These are phyloP conservation scores for Moniliophthora roreri DNA, from an alignment of 1,284 basidiomycete species.

Conservation along the genomic window DNA sequence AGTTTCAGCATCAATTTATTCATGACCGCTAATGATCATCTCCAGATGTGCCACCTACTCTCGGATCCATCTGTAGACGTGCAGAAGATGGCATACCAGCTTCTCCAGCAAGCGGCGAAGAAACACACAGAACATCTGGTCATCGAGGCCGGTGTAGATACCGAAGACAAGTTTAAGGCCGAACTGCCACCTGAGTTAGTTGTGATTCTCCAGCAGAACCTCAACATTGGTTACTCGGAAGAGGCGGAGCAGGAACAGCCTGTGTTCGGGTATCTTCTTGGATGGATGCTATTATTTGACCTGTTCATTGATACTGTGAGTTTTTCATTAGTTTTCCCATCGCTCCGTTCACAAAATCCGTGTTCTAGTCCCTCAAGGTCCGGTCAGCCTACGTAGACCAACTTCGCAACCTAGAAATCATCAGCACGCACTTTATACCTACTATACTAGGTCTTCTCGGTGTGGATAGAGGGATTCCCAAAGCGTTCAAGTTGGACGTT, in stretches of 20 bases:
- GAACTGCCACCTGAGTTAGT: constrained; percentile 71
- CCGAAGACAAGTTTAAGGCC: constrained; percentile 46
- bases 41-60: constrained; percentile 75
- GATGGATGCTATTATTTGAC: constrained; percentile 90
- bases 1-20: background rate
- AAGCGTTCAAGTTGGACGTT: constrained; percentile 72
- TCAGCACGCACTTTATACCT: constrained; percentile 73
- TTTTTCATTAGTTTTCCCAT: constrained; percentile 9
- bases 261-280: constrained; percentile 70
- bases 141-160: constrained; percentile 81
- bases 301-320: constrained; percentile 85
- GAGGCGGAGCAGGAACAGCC: constrained; percentile 40
- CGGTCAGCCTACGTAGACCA: constrained; percentile 84
- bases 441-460: constrained; percentile 71
- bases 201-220: constrained; percentile 52
- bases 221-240: constrained; percentile 38
- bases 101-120: constrained; percentile 63
- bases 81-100: constrained; percentile 69
- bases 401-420: constrained; percentile 68
- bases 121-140: constrained; percentile 79
- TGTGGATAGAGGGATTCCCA: constrained; percentile 57
- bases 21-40: background rate
- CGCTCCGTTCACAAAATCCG: constrained; percentile 10
- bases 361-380: constrained; percentile 74
- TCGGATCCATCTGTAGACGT: constrained; percentile 65